Percentiles rank a stretch among this genome's conserved stretches.
phyloP scores from a whole-genome alignment of 1,284 basidiomycete species.

The Microbotryomycetes sp. region DNA sequence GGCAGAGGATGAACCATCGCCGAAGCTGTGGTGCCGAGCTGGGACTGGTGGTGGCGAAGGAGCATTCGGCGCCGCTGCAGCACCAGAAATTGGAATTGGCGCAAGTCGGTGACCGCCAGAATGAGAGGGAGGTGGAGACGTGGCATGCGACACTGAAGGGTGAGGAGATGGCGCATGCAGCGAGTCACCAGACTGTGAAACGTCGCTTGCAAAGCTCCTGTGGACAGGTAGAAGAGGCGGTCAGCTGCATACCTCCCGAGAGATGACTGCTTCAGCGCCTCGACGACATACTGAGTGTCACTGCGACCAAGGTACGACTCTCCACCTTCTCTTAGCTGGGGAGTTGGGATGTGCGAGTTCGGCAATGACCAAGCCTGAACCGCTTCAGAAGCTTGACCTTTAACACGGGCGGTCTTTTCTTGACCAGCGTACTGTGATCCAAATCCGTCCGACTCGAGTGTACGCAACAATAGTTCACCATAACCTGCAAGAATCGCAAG shows the following conservation, averaged over 20 bases:
- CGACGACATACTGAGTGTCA: slow-evolving; percentile 17
- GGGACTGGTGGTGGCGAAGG: not conserved
- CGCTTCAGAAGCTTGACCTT: slow-evolving; percentile 27
- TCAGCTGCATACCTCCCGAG: too few species aligned
- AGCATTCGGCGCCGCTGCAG: not conserved
- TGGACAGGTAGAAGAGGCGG: not conserved
- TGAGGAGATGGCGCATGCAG: not conserved
- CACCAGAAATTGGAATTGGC: slow-evolving; percentile 1
- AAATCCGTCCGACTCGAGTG: slow-evolving; percentile 30
- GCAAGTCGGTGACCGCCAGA: slow-evolving; percentile 1
- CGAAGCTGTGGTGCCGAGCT: not conserved
- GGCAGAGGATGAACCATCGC: too few species aligned
- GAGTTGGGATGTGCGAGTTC: slow-evolving; percentile 9
- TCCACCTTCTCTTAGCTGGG: slow-evolving; percentile 9
- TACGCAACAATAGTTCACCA: slow-evolving; percentile 33
- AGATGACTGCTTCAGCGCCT: not conserved
- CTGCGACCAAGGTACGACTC: slow-evolving; percentile 4
- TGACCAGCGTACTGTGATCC: slow-evolving; percentile 29
- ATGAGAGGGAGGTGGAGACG: not conserved
- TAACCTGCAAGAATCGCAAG: slow-evolving; percentile 34
- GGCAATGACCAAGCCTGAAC: slow-evolving; percentile 16
- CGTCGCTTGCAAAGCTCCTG: slow-evolving; percentile 25
- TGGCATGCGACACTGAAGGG: not conserved
- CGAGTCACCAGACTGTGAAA: slow-evolving; percentile 9
- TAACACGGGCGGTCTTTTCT: slow-evolving; percentile 32